These are phyloP conservation scores for Umbilicaria muhlenbergii DNA, from an alignment of 495 filamentous ascomycete species.

Conservation along the genomic window DNA sequence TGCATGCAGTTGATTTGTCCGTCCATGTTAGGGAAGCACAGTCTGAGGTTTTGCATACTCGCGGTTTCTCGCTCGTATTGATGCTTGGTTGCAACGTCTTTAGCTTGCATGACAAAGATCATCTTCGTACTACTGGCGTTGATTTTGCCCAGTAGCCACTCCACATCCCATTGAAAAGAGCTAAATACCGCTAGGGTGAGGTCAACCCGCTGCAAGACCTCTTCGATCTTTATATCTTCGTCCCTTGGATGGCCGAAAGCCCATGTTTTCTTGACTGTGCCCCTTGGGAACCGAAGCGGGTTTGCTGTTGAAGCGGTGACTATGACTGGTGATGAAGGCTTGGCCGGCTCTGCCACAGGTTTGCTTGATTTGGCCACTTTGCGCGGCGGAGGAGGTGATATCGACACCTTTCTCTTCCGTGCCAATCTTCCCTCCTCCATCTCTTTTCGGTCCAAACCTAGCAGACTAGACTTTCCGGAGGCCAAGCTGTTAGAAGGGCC, in stretches of 20 bases:
- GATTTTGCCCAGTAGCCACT: constrained; percentile 53
- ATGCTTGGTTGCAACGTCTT: constrained; percentile 32
- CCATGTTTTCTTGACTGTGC: constrained; percentile 75
- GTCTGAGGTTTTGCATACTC: constrained; percentile 37
- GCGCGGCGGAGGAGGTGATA: constrained; percentile 22
- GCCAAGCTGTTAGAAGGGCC: not conserved
- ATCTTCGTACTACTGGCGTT: constrained; percentile 36
- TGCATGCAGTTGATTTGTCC: constrained; percentile 61
- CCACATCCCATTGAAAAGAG: constrained; percentile 72
- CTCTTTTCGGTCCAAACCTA: constrained; percentile 53
- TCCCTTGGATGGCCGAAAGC: constrained; percentile 35
- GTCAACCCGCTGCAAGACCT: constrained; percentile 59
- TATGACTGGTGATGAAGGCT: not conserved
- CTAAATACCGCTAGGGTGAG: constrained; percentile 68
- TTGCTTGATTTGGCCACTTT: not conserved
- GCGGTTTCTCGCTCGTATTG: constrained; percentile 31
- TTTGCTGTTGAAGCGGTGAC: not conserved
- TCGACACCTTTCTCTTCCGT: constrained; percentile 43
- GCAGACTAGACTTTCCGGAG: constrained; percentile 12
- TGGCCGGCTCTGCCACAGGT: not conserved
- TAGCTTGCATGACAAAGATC: constrained; percentile 55
- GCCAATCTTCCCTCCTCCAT: constrained; percentile 81
- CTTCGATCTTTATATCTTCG: constrained; percentile 80
- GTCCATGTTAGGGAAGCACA: constrained; percentile 70
- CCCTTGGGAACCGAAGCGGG: constrained; percentile 45